A percentile compares a stretch with the other conserved stretches of the same genome.
These are phyloP conservation scores for Alisma plantagoaquatica DNA, from an alignment of 106 monocot species.

Conservation along the genomic window DNA sequence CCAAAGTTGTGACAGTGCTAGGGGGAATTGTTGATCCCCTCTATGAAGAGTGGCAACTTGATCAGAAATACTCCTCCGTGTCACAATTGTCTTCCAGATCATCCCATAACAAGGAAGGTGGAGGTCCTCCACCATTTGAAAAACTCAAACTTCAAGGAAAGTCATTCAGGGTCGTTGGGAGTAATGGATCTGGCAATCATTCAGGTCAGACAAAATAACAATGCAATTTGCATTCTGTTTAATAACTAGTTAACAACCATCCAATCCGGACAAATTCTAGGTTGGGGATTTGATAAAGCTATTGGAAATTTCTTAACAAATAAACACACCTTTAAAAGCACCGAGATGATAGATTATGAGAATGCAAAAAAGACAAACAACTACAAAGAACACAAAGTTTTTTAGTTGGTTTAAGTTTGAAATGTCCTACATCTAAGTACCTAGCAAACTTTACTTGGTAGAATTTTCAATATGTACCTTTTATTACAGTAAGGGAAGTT, in stretches of 20 bases:
- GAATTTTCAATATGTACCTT: too few relatives aligned
- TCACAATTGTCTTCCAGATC: slow-evolving; percentile 37
- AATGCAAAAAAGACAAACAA: too few relatives aligned
- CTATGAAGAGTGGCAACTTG: slow-evolving; percentile 86
- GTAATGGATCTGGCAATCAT: slow-evolving; percentile 16
- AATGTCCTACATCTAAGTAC: too few relatives aligned
- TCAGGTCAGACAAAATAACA: slow-evolving; percentile 3
- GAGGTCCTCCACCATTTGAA: slow-evolving; percentile 80
- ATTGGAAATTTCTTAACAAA: not conserved
- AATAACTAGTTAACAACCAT: not conserved
- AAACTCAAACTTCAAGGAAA: slow-evolving; percentile 39
- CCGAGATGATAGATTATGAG: too few relatives aligned
- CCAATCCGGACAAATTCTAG: not conserved
- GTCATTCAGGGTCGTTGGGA: slow-evolving; percentile 5
- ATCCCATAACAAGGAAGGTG: slow-evolving; percentile 35
- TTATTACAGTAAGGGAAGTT: too few relatives aligned
- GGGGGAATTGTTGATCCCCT: slow-evolving; percentile 82
- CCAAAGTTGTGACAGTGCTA: slow-evolving; percentile 48
- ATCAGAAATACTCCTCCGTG: slow-evolving; percentile 73
- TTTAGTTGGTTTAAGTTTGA: too few relatives aligned
- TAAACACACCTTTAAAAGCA: not conserved
- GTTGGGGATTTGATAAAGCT: not conserved
- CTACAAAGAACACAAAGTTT: too few relatives aligned
- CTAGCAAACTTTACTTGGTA: too few relatives aligned
- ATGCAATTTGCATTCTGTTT: not conserved